Conservation (phyloP, 2,329 filamentous ascomycete species). For the Clarireedia hainanense region DNA sequence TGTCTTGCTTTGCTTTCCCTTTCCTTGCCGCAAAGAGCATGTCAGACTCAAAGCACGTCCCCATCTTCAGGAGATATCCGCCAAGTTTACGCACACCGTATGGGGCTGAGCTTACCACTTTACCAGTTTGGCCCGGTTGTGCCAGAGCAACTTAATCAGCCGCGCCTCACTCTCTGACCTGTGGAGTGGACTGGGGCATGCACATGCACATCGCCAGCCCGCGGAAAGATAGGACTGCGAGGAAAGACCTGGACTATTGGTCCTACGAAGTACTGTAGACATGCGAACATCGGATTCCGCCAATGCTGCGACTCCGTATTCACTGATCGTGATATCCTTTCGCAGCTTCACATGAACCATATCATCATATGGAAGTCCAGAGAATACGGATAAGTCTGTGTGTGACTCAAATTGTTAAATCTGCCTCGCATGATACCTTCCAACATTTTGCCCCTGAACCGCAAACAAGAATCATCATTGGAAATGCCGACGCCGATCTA, state of each 20-base stretch:
- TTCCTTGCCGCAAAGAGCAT: too few relatives aligned
- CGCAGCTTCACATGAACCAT: too few relatives aligned
- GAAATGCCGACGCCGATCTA: not conserved
- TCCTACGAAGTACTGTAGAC: too few relatives aligned
- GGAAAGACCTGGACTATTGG: too few relatives aligned
- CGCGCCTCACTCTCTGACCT: not conserved
- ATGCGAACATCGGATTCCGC: too few relatives aligned
- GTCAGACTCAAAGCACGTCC: not conserved
- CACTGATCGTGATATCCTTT: too few relatives aligned
- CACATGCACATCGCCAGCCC: not conserved
- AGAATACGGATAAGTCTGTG: too few relatives aligned
- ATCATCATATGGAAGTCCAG: too few relatives aligned
- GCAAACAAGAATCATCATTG: not conserved
- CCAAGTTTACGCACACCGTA: conserved; percentile 3
- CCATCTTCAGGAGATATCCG: conserved; percentile 7
- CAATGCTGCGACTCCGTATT: too few relatives aligned
- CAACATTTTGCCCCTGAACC: conserved; percentile 3
- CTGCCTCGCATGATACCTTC: not conserved
- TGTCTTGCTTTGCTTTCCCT: too few relatives aligned
- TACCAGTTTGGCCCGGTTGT: too few relatives aligned
- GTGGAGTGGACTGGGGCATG: not conserved
- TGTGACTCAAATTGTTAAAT: not conserved
- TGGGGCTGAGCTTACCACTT: conserved; percentile 9
- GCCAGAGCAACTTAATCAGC: not conserved
- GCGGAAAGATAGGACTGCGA: not conserved